Evolutionary conservation across 352 stramenopile genomes (phyloP).

Genomic region (Phytophthora ramorum): DNA sequence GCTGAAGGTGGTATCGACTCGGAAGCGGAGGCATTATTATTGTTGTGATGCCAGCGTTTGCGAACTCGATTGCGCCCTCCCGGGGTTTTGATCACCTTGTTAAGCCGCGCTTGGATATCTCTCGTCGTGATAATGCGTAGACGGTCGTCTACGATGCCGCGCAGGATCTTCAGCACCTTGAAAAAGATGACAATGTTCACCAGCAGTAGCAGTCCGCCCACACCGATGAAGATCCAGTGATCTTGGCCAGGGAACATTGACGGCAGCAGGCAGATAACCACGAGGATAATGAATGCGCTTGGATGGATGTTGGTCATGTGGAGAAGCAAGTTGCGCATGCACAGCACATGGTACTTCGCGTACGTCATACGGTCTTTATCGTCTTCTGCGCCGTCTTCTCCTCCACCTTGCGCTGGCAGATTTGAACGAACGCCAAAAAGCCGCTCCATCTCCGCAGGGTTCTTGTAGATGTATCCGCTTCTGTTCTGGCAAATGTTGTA

Average conservation of each 20-base stretch:
- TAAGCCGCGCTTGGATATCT: slow-evolving; percentile 65
- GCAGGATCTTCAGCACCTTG: slow-evolving; percentile 85
- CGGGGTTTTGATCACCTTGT: slow-evolving; percentile 27
- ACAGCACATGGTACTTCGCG: slow-evolving; percentile 79
- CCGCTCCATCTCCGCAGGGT: slow-evolving; percentile 81
- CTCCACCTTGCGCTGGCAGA: slow-evolving; percentile 4
- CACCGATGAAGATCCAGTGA: slow-evolving; percentile 80
- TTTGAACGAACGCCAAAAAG: slow-evolving; percentile 66
- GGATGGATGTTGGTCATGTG: slow-evolving; percentile 85
- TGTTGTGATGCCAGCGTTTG: slow-evolving; percentile 2
- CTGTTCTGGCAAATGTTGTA: slow-evolving; percentile 91
- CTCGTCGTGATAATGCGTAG: slow-evolving; percentile 70
- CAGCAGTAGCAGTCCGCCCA: slow-evolving; percentile 58
- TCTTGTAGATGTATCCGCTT: slow-evolving; percentile 91
- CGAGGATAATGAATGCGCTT: slow-evolving; percentile 78
- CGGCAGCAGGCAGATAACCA: slow-evolving; percentile 75
- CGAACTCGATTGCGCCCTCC: slow-evolving; percentile 5
- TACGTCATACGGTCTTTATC: slow-evolving; percentile 60
- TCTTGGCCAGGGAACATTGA: slow-evolving; percentile 67
- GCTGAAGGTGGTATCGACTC: slow-evolving; percentile 23
- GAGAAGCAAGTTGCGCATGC: slow-evolving; percentile 86
- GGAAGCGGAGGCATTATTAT: slow-evolving; percentile 2
- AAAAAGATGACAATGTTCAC: slow-evolving; percentile 86
- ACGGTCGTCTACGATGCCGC: slow-evolving; percentile 85
- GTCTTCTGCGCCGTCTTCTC: slow-evolving; percentile 30